A percentile compares a stretch with the other conserved stretches of the same genome.
Conservation (phyloP, 106 monocot species). For the Allium fistulosum region DNA sequence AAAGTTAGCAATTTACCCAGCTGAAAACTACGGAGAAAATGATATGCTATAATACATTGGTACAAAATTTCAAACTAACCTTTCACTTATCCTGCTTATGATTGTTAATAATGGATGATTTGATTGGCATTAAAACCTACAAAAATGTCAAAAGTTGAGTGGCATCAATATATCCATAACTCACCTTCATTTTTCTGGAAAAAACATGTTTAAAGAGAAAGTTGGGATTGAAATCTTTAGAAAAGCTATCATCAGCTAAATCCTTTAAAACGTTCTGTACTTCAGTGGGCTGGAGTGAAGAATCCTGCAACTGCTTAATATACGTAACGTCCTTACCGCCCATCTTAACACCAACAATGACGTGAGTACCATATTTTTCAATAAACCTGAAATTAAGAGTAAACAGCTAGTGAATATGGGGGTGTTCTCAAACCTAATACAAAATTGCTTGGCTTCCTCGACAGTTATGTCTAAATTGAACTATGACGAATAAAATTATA, state of each 20-base stretch:
- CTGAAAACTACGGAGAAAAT: no score
- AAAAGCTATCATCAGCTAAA: conserved; percentile 43
- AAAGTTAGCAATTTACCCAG: no score
- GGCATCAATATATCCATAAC: not conserved
- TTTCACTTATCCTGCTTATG: not conserved
- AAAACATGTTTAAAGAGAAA: conserved; percentile 7
- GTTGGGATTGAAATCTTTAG: conserved; percentile 19
- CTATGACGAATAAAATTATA: no score
- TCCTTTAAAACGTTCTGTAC: conserved; percentile 44
- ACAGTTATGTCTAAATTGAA: no score
- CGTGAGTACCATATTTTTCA: conserved; percentile 78
- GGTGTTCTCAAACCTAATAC: no score
- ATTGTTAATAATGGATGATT: no score
- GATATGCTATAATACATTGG: no score
- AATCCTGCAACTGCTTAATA: conserved; percentile 58
- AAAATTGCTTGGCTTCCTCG: no score
- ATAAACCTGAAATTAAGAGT: conserved; percentile 50
- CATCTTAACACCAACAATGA: conserved; percentile 62
- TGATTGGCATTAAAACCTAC: no score
- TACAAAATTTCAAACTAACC: not conserved
- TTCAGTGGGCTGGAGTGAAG: conserved; percentile 45
- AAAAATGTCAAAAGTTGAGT: not conserved
- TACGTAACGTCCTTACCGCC: conserved; percentile 72
- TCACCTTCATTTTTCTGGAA: conserved; percentile 33
- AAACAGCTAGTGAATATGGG: not conserved